phyloP scores from a whole-genome alignment of 2,329 filamentous ascomycete genomes.

The Colletotrichum somersetense region DNA sequence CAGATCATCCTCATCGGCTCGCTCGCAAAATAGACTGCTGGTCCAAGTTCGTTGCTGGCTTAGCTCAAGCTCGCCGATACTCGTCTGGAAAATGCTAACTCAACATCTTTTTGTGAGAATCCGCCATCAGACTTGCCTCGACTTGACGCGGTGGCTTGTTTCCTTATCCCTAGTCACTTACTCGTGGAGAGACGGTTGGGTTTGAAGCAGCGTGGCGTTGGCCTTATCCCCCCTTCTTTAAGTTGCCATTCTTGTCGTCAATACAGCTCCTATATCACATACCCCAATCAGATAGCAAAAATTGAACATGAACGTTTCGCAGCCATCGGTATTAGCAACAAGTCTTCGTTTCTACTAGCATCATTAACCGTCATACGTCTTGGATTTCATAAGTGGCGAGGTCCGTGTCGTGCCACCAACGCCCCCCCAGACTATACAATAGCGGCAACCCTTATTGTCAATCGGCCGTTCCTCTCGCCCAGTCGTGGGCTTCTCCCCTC shows the following conservation, averaged over 20 bases:
- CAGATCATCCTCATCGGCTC: constrained; percentile 61
- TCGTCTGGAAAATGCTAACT: neutral
- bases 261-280: neutral
- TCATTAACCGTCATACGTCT: constrained; percentile 41
- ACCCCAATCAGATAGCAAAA: neutral
- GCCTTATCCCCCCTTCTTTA: neutral
- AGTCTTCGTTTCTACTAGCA: constrained; percentile 22
- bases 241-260: neutral
- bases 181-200: neutral
- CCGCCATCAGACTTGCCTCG: neutral
- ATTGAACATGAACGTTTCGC: neutral
- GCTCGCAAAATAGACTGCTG: constrained; percentile 25
- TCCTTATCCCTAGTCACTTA: too few species aligned
- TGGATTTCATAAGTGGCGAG: constrained; percentile 37
- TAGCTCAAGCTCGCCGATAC: neutral
- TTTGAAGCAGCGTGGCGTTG: neutral
- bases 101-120: neutral
- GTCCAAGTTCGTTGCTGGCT: neutral
- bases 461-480: constrained; percentile 17
- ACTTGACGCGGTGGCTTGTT: neutral
- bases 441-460: constrained; percentile 10
- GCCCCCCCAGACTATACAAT: constrained; percentile 28
- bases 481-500: constrained; percentile 1
- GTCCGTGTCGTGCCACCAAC: constrained; percentile 31
- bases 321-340: neutral